Percentiles rank a stretch among this genome's conserved stretches.
Conservation (phyloP, 75 land plant genomes). For the Picea glauca region DNA sequence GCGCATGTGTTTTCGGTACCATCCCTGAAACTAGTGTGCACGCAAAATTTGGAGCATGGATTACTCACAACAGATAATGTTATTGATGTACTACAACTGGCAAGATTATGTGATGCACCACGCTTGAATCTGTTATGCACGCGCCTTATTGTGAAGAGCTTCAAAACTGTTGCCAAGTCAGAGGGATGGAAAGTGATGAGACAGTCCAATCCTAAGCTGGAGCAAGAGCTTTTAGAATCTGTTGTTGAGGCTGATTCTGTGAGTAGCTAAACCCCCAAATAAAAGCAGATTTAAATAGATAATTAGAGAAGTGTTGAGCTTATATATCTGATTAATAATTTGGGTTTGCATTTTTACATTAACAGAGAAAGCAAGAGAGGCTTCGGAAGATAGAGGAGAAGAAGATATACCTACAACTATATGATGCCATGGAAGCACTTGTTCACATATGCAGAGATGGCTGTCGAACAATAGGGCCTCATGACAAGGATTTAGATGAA, state of each 20-base stretch:
- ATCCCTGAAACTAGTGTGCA: constrained; percentile 58
- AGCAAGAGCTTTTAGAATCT: constrained; percentile 77
- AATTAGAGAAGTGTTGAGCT: neutral
- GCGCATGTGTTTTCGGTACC: constrained; percentile 70
- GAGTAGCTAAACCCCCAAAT: constrained; percentile 18
- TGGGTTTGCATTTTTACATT: neutral
- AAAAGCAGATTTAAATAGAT: neutral
- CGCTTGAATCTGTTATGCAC: constrained; percentile 64
- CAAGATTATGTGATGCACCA: constrained; percentile 79
- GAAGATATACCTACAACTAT: constrained; percentile 67
- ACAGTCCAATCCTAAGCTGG: constrained; percentile 54
- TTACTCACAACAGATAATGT: constrained; percentile 74
- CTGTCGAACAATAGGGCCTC: constrained; percentile 94
- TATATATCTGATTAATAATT: neutral
- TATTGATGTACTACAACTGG: constrained; percentile 76
- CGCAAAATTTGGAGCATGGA: constrained; percentile 39
- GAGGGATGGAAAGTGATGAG: constrained; percentile 96
- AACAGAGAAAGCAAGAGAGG: constrained; percentile 67
- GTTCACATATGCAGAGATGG: constrained; percentile 94
- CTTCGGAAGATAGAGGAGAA: constrained; percentile 64
- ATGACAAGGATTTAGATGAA: constrained; percentile 63
- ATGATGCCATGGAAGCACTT: constrained; percentile 94
- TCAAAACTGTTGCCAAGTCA: constrained; percentile 62
- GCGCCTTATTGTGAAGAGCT: constrained; percentile 57
- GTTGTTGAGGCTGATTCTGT: constrained; percentile 85